Evolutionary conservation across 345 rosid genomes (phyloP), one percentile per base, ranked within the genome.

Genomic region (Melaleuca alternifolia): DNA sequence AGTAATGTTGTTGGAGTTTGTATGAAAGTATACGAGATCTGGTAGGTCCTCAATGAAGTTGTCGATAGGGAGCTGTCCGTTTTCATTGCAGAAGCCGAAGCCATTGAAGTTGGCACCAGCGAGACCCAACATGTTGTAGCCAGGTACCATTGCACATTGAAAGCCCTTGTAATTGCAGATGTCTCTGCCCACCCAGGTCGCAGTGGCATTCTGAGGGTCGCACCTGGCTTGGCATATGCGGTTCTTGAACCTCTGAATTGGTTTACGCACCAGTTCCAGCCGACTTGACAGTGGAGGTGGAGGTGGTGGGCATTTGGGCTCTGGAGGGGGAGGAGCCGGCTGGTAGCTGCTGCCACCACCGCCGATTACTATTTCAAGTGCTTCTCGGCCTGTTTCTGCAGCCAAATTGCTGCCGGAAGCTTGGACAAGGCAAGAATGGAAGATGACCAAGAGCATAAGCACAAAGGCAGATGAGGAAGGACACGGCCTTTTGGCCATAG

Each of bases 1-100:
- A 51, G 88, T 89, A 46, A 91, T 75, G 52, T 89, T 91, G 89
- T 91, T 92, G 54, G 94, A 86, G 86, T 92, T 92, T 50, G 89
- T 75, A 51, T 92, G 94, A 84, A 91, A 91, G 86, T 89, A 77
- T 41, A 91, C 89, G 12, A 92, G 83, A 59, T 91, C 94, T 5
- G 85, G 85, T 46, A 91, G 86, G 26, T 54, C 28, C 51, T 33
- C 48, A 83, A 92, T 76, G 85, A 90, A 91, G 15, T 89, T 87
- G 28, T 88, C 59, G 37, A 92, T 82, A 48, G 85, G 24, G 86
- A 89, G 83, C 75, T 3, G 85, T 28, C 21, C 9, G 7, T 28
- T 77, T 11, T 56, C 26, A 51, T 87, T 90, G 50, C 85, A 82
- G 30, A 92, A 88, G 15, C 50, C n/a, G 30, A 57, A 86, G 37